A percentile compares a stretch with the other conserved stretches of the same genome.
These are phyloP conservation scores for Lichtheimia ornata DNA, from an alignment of 371 early-diverging fungal genomes.

Conservation along the genomic window DNA sequence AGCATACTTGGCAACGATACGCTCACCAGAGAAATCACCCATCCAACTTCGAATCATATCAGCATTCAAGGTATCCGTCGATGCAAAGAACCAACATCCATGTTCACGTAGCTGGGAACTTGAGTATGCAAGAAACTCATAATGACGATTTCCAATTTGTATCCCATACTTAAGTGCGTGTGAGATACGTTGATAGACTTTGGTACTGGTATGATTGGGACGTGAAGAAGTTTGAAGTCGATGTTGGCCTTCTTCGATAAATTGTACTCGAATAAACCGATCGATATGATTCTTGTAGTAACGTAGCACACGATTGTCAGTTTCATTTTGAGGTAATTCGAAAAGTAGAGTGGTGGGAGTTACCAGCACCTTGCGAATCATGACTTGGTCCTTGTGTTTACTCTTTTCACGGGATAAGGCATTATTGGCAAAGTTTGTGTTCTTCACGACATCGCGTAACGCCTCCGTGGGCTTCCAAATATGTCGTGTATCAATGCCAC, in stretches of 20 bases:
- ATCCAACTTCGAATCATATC: constrained; percentile 58
- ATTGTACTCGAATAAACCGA: constrained; percentile 68
- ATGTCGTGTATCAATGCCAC: constrained; percentile 15
- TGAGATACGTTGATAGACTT: constrained; percentile 47
- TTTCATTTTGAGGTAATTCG: constrained; percentile 53
- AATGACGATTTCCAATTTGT: constrained; percentile 52
- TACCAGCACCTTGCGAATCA: constrained; percentile 36
- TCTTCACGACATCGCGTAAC: constrained; percentile 10
- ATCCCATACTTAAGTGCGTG: constrained; percentile 53
- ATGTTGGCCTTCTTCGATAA: constrained; percentile 62
- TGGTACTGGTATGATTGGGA: constrained; percentile 13
- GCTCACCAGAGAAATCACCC: constrained; percentile 68
- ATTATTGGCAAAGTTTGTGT: neutral
- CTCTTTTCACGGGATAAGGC: neutral
- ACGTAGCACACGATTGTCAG: constrained; percentile 62
- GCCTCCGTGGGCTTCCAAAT: constrained; percentile 32
- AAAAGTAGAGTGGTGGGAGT: constrained; percentile 63
- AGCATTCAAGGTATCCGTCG: constrained; percentile 30
- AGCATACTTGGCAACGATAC: constrained; percentile 60
- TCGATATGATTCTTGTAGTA: constrained; percentile 47
- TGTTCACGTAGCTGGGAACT: constrained; percentile 63
- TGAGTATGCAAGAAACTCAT: constrained; percentile 73
- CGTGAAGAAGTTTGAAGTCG: constrained; percentile 27
- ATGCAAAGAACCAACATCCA: constrained; percentile 73
- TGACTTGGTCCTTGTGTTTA: neutral